Base-by-base conservation (phyloP, 2,329 filamentous ascomycete species). In the Penicillium sp. region DNA sequence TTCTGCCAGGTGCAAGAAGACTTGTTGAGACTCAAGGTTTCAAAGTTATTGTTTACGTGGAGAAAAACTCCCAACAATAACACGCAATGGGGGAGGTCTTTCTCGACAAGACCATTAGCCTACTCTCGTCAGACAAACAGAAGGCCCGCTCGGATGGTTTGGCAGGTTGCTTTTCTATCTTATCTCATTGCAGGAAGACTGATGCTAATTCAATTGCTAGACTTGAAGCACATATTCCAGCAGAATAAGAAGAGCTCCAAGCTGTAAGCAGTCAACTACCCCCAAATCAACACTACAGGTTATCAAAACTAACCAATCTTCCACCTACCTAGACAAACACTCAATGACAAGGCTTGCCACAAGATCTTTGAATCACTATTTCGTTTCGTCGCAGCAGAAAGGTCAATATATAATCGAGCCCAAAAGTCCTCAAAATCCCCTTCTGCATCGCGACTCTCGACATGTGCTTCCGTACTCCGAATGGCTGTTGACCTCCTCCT, bases 311-410 rank as follows among this genome's bases (percentile, higher is more conserved):
- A 51, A 67, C 55, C 22, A n/a, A 9, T 38, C 54, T 40, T 22
- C 18, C 24, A 29, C 22, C 43, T 49, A 44, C 55, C 48, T 61
- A 76, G 75, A 59, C 72, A 77, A 34, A 66, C 69, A 6, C 78
- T 96, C 34, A 83, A 82, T 44, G 90, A 96, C 69, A 89, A 89
- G 69, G 83, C 83, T n/a, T 96, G 89, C 63, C 88, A 94, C 68
- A 83, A 84, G 57, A 85, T 97, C 42, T 90, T 90, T 65, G 91
- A 97, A 67, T 83, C 85, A 1, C 77, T 97, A 3, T 96, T 97
- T 68, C 81, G 83, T 52, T 86, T 86, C 61, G 81, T 87, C 82
- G 68, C 82, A 82, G 73, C 81, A 14, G 92, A 96, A 64, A 91
- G 90, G 69, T 79, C 85, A 10, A 70, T 74, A 18, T 89, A 84